These are phyloP conservation scores for Colletotrichum scovillei DNA, from an alignment of 2,329 filamentous ascomycete species.

Conservation along the genomic window DNA sequence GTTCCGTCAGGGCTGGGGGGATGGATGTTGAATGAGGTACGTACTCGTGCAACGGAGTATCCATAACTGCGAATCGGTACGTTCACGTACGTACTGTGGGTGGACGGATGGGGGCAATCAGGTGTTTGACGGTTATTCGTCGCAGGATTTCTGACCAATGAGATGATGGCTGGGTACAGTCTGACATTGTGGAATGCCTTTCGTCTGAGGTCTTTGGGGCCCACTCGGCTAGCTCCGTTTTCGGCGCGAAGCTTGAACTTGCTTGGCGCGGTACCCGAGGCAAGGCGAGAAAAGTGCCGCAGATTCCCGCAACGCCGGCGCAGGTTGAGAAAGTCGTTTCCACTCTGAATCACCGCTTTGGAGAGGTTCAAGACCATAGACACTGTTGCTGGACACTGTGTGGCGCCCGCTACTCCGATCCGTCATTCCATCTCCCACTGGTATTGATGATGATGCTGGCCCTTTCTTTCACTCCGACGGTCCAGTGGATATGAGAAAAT, in stretches of 20 bases:
- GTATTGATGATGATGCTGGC: slow-evolving; percentile 5
- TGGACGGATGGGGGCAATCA: background rate
- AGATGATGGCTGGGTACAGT: background rate
- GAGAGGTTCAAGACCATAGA: background rate
- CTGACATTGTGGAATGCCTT: background rate
- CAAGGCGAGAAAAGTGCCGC: slow-evolving; percentile 21
- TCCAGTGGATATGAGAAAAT: background rate
- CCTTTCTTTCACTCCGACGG: background rate
- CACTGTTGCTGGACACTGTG: background rate
- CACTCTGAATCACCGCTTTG: background rate
- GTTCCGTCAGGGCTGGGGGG: background rate
- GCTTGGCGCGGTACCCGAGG: slow-evolving; percentile 31
- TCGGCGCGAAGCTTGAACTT: slow-evolving; percentile 32
- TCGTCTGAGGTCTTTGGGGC: background rate
- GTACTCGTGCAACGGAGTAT: too few relatives aligned
- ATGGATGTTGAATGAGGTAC: too few relatives aligned
- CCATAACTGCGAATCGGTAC: too few relatives aligned
- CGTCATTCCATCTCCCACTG: slow-evolving; percentile 21
- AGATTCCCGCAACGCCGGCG: slow-evolving; percentile 7
- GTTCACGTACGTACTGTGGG: background rate
- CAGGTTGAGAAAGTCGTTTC: background rate
- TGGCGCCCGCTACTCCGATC: slow-evolving; percentile 6
- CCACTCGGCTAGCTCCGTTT: slow-evolving; percentile 27
- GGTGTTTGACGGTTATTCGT: background rate
- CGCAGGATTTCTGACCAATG: background rate